Base-by-base conservation (phyloP, 2,329 filamentous ascomycete genomes). In the Sphaerulina populicola region DNA sequence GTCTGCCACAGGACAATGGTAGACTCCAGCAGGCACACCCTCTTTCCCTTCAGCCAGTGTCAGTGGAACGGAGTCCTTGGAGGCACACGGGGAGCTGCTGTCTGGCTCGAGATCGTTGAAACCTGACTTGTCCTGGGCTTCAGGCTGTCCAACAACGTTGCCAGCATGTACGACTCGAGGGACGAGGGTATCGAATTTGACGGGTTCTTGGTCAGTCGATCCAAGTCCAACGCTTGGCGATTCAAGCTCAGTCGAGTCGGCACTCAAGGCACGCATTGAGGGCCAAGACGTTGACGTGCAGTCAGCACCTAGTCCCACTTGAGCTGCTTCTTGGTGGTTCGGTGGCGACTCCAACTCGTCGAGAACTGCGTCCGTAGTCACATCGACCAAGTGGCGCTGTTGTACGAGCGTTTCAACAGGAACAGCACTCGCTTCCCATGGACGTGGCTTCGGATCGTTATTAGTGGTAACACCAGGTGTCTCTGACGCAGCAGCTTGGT, bases 401-500 rank as follows among this genome's bases (percentile, higher is more conserved):
- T 27, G 23, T 27, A 27, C 23, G 23, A 5, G 23, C 23, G 23
- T 27, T 6, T 27, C 23, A 27, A 27, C 23, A 27, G 23, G 23
- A 27, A 27, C 23, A 27, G 23, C 23, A 7, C 23, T 27, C 23
- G 23, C 23, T 27, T 27, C 23, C 23, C 23, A 27, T 7, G 4
- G 5, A 27, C 23, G 23, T 27, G 45, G 15, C 21, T 30, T 12
- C 23, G 45, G 15, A 8, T 30, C 8, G 23, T 7, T 6, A 6
- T 29, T 6, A 12, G 41, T 41, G 36, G 33, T 18, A 35, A 30
- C 12, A 29, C 18, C 12, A 40, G 2, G 18, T 15, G 2, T 10
- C 14, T 40, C 44, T 12, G 15, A 21, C 5, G 31, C 44, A 21
- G 44, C 35, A 44, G 21, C 44, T 40, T 47, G 33, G 44, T 46